Evolutionary conservation across 106 monocot genomes (phyloP).

Genomic region (Dioscorea dumetorum): DNA sequence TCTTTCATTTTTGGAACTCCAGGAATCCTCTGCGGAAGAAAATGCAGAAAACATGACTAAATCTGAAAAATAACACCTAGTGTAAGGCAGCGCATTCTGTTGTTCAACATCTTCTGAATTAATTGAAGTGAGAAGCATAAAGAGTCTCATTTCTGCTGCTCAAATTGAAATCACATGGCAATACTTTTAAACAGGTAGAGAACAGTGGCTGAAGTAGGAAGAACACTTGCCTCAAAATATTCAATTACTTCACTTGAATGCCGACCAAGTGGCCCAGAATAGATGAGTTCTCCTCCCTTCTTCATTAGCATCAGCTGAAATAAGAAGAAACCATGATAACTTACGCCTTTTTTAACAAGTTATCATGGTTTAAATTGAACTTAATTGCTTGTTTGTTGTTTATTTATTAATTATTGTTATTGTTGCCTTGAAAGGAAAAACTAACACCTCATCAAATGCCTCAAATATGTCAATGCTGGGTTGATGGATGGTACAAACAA

Average conservation of each 20-base stretch:
- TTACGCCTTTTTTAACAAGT: no score
- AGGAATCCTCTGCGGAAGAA: constrained; percentile 38
- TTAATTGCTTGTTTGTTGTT: no score
- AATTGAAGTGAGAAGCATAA: neutral
- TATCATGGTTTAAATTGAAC: no score
- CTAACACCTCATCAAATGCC: constrained; percentile 67
- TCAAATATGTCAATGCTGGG: constrained; percentile 75
- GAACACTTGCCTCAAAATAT: no score
- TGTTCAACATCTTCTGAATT: neutral
- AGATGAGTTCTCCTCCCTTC: no score
- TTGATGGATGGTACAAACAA: constrained; percentile 75
- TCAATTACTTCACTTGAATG: no score
- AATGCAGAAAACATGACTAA: constrained; percentile 3
- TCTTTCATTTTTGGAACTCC: constrained; percentile 61
- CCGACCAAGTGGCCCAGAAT: no score
- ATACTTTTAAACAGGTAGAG: constrained; percentile 17
- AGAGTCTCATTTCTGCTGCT: constrained; percentile 15
- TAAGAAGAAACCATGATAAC: no score
- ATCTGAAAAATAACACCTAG: constrained; percentile 19
- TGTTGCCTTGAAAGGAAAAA: no score
- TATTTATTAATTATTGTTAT: no score
- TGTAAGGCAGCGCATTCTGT: constrained; percentile 26
- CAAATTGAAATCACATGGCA: constrained; percentile 7
- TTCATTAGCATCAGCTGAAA: no score
- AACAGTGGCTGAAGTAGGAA: no score